Evolutionary conservation across 2,329 filamentous ascomycete genomes (phyloP).

Genomic region (Epichloe elymi): DNA sequence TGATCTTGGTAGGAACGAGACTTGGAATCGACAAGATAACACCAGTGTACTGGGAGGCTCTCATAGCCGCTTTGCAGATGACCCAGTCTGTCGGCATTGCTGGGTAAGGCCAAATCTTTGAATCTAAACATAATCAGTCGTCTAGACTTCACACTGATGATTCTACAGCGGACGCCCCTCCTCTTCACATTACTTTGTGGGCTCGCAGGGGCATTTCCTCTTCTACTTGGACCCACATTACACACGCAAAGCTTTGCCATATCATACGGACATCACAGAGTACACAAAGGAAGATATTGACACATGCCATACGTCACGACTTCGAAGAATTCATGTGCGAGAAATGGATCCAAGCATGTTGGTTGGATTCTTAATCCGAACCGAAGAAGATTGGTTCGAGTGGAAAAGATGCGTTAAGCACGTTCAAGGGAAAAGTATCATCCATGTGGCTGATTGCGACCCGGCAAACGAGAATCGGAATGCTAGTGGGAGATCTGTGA

Average conservation of each 20-base stretch:
- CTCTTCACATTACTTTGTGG: conserved; percentile 58
- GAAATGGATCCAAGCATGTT: conserved; percentile 99
- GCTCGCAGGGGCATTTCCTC: conserved; percentile 55
- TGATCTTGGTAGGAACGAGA: conserved; percentile 79
- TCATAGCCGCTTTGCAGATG: conserved; percentile 73
- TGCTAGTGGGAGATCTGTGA: conserved; percentile 53
- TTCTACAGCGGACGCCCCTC: conserved; percentile 67
- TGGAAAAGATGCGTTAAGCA: conserved; percentile 70
- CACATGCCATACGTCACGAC: conserved; percentile 74
- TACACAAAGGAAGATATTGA: conserved; percentile 63
- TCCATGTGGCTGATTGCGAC: conserved; percentile 67
- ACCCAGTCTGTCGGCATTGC: conserved; percentile 92
- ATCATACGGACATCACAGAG: conserved; percentile 38
- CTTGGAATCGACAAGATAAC: conserved; percentile 91
- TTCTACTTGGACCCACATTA: conserved; percentile 95
- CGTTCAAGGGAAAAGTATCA: conserved; percentile 69
- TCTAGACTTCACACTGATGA: not conserved
- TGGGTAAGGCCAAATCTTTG: conserved; percentile 44
- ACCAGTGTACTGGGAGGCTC: conserved; percentile 87
- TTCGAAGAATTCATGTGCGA: conserved; percentile 69
- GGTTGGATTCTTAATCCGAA: conserved; percentile 77
- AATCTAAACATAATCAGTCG: not conserved
- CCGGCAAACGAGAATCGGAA: conserved; percentile 38
- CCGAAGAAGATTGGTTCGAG: conserved; percentile 68
- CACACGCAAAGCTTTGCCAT: conserved; percentile 61